Conservation (phyloP, 768 basidiomycete genomes). For the Pisolithus orientalis region DNA sequence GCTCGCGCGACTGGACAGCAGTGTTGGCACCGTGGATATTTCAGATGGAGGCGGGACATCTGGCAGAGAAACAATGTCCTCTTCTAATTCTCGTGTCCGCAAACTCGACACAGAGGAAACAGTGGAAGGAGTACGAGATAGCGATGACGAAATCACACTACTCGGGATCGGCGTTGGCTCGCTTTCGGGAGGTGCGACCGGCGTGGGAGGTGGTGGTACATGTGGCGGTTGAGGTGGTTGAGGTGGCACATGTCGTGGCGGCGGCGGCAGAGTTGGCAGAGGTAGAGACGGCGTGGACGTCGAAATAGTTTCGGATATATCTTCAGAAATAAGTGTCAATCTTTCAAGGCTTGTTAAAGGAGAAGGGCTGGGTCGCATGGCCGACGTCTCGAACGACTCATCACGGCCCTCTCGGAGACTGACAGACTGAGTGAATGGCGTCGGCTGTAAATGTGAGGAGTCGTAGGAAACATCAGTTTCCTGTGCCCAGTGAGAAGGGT, state of each 20-base stretch:
- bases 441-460: slow-evolving; percentile 67
- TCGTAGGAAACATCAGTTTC: slow-evolving; percentile 70
- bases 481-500: slow-evolving; percentile 48
- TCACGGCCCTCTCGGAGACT: slow-evolving; percentile 56
- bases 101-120: slow-evolving; percentile 39
- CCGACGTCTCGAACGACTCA: slow-evolving; percentile 66
- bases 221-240: slow-evolving; percentile 1
- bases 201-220: slow-evolving; percentile 2
- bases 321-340: slow-evolving; percentile 30
- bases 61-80: slow-evolving; percentile 15
- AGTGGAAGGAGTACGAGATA: slow-evolving; percentile 34
- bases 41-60: slow-evolving; percentile 21
- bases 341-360: slow-evolving; percentile 27
- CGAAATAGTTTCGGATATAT: slow-evolving; percentile 28
- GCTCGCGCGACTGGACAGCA: slow-evolving; percentile 41
- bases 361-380: slow-evolving; percentile 55
- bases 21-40: slow-evolving; percentile 51
- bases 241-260: not conserved
- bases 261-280: slow-evolving; percentile 2
- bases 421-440: slow-evolving; percentile 51
- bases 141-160: slow-evolving; percentile 26
- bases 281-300: slow-evolving; percentile 11
- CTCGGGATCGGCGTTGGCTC: slow-evolving; percentile 18
- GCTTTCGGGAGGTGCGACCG: slow-evolving; percentile 28
- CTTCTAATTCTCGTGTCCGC: slow-evolving; percentile 32